Percentiles rank a stretch among this genome's conserved stretches.
These are phyloP conservation scores for Clonostachys rhizophaga DNA, from an alignment of 2,329 filamentous ascomycete genomes.

Conservation along the genomic window DNA sequence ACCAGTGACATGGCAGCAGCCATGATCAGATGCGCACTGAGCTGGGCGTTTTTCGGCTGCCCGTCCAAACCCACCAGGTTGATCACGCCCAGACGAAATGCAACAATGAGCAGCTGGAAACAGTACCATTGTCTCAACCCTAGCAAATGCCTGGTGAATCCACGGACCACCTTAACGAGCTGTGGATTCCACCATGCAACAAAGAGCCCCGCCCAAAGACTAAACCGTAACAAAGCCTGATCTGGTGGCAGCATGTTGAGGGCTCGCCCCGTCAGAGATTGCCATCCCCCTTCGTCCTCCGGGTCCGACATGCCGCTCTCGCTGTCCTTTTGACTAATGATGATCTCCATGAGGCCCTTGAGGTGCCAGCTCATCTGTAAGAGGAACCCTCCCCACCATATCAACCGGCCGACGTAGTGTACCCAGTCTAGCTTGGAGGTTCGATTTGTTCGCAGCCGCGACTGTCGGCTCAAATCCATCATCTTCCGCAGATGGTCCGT, in stretches of 20 bases:
- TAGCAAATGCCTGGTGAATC: conserved; percentile 53
- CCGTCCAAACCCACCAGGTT: conserved; percentile 23
- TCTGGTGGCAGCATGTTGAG: neutral
- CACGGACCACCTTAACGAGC: conserved; percentile 54
- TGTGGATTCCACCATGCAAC: conserved; percentile 65
- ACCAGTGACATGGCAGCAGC: conserved; percentile 48
- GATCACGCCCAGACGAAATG: conserved; percentile 35
- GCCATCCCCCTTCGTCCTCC: conserved; percentile 13
- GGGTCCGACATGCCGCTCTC: conserved; percentile 25
- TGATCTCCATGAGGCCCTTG: conserved; percentile 13
- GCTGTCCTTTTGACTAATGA: conserved; percentile 9
- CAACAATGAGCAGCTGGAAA: conserved; percentile 56
- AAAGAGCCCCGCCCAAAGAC: neutral
- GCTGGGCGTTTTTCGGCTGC: conserved; percentile 30
- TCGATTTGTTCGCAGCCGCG: conserved; percentile 5
- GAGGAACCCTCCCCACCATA: conserved; percentile 42
- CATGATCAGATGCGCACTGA: conserved; percentile 51
- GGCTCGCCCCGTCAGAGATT: neutral
- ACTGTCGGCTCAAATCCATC: conserved; percentile 59
- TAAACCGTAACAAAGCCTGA: neutral
- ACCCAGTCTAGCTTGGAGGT: conserved; percentile 31
- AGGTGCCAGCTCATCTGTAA: conserved; percentile 49
- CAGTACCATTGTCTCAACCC: conserved; percentile 63
- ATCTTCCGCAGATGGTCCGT: conserved; percentile 74
- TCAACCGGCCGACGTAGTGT: conserved; percentile 32